A percentile compares a stretch with the other conserved stretches of the same genome.
phyloP scores from a whole-genome alignment of 768 basidiomycete genomes.

The Mycena rebaudengoi region DNA sequence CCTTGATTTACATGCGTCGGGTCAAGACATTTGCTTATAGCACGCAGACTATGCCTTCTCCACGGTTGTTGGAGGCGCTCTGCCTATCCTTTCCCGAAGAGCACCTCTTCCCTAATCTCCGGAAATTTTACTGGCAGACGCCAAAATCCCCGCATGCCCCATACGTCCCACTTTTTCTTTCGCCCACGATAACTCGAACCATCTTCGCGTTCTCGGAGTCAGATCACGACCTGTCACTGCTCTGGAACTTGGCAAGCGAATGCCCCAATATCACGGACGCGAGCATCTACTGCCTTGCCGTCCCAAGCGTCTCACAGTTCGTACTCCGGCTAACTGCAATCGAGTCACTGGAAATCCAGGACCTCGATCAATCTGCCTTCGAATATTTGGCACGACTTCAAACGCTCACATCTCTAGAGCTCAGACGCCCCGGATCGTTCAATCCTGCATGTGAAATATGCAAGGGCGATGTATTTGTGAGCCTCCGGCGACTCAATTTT shows the following conservation, averaged over 20 bases:
- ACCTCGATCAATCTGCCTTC: too few relatives aligned
- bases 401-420: too few relatives aligned
- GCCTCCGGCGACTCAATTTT: too few relatives aligned
- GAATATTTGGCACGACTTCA: too few relatives aligned
- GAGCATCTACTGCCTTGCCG: conserved; percentile 2
- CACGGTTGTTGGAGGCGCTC: neutral
- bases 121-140: neutral
- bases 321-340: too few relatives aligned
- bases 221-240: conserved; percentile 1
- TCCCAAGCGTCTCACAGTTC: too few relatives aligned
- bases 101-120: conserved; percentile 2
- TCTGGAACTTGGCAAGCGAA: neutral
- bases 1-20: neutral
- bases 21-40: neutral
- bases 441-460: too few relatives aligned
- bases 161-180: neutral
- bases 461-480: too few relatives aligned
- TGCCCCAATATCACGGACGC: conserved; percentile 1
- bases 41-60: conserved; percentile 1
- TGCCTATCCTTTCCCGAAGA: conserved; percentile 1
- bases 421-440: too few relatives aligned
- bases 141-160: neutral
- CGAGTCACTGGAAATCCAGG: too few relatives aligned
- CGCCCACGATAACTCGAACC: neutral
- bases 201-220: neutral